Percentiles rank a stretch among this genome's conserved stretches.
These are phyloP conservation scores for Zygotorulaspora chibaensis DNA, from an alignment of 805 yeast species.

Conservation along the genomic window DNA sequence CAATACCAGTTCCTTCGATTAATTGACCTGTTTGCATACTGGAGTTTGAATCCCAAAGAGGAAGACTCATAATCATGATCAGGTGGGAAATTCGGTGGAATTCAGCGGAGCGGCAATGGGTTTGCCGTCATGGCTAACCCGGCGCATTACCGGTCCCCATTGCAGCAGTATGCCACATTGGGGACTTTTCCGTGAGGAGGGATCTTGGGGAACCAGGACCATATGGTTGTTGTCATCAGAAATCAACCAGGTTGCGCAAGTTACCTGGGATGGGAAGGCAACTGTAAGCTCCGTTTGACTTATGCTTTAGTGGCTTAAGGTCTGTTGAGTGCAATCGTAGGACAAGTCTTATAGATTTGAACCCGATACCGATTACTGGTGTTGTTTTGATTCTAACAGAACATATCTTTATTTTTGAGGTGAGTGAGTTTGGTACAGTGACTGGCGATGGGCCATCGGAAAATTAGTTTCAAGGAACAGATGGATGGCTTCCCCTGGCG, in stretches of 20 bases:
- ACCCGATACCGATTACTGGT: conserved; percentile 38
- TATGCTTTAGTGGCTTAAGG: conserved; percentile 16
- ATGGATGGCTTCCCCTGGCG: conserved; percentile 53
- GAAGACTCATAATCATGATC: conserved; percentile 11
- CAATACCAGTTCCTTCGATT: conserved; percentile 27
- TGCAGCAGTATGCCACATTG: background rate
- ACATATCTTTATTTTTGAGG: background rate
- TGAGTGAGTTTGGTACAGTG: background rate
- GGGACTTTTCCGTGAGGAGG: conserved; percentile 21
- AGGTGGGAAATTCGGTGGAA: conserved; percentile 41
- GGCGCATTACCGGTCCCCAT: conserved; percentile 1
- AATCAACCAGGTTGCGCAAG: conserved; percentile 19
- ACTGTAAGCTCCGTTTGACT: conserved; percentile 32
- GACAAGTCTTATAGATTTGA: conserved; percentile 22
- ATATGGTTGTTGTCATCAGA: conserved; percentile 31
- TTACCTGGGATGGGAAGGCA: conserved; percentile 29
- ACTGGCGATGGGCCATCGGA: background rate
- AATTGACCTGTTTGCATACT: conserved; percentile 25
- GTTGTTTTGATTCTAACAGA: conserved; percentile 20
- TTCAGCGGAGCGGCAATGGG: conserved; percentile 22
- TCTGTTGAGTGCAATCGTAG: conserved; percentile 39
- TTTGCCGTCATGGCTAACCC: background rate
- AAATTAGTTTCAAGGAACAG: conserved; percentile 44
- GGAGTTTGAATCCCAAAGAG: background rate
- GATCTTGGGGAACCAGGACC: conserved; percentile 23